Conservation (phyloP, 2,329 filamentous ascomycete genomes). For the Colletotrichum zoysiae region DNA sequence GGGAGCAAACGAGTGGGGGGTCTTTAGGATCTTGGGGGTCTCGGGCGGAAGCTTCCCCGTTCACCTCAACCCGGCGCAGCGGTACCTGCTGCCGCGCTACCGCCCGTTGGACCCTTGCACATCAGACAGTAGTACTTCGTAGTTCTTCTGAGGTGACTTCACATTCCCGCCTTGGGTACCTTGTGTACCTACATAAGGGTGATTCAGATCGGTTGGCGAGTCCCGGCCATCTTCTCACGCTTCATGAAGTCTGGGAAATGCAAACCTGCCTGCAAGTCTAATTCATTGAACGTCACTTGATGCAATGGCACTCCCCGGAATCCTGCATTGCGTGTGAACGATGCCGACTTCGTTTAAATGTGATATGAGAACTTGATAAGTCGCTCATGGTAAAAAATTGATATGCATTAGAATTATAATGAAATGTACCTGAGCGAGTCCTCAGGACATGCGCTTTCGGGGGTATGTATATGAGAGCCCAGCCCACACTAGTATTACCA, state of each 20-base stretch:
- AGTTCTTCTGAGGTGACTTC: neutral
- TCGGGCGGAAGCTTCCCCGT: neutral
- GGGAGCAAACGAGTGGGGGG: conserved; percentile 25
- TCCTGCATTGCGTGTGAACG: no score
- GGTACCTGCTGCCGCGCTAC: conserved; percentile 21
- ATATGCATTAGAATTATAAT: conserved; percentile 27
- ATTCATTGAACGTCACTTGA: neutral
- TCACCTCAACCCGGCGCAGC: conserved; percentile 3
- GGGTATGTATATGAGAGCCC: conserved; percentile 27
- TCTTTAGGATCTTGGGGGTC: conserved; percentile 6
- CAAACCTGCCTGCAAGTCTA: neutral
- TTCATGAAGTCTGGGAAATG: neutral
- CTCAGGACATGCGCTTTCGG: conserved; percentile 22
- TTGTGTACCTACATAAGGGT: neutral
- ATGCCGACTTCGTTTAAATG: neutral
- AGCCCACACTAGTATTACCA: conserved; percentile 24
- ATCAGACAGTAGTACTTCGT: neutral
- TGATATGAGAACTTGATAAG: neutral
- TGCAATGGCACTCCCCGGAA: neutral
- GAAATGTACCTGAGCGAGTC: conserved; percentile 34
- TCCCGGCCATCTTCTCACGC: neutral
- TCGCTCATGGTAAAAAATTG: neutral
- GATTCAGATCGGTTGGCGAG: neutral
- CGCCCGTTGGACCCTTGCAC: conserved; percentile 1
- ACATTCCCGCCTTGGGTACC: neutral